Evolutionary conservation across 1,284 basidiomycete species (phyloP).

Genomic region (Trichosporon coremiiforme): DNA sequence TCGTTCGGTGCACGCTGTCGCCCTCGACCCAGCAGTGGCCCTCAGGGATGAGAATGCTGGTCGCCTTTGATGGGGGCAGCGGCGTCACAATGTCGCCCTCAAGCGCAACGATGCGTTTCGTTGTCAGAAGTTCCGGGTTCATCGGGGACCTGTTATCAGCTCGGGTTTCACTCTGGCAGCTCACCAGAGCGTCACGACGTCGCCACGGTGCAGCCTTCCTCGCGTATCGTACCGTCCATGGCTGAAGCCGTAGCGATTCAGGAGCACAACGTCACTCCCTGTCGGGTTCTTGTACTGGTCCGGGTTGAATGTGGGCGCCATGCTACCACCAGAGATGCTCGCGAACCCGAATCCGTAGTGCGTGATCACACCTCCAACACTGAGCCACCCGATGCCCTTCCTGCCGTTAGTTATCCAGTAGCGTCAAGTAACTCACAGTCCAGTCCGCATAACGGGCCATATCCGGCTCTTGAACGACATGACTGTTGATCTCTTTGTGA

Average conservation of each 20-base stretch:
- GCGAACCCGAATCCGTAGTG: conserved; percentile 58
- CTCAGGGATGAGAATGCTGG: conserved; percentile 52
- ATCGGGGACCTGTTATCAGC: conserved; percentile 55
- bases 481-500: background rate
- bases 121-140: conserved; percentile 58
- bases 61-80: conserved; percentile 50
- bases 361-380: conserved; percentile 59
- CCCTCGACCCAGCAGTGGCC: conserved; percentile 62
- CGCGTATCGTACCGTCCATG: conserved; percentile 1
- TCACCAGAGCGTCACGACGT: conserved; percentile 60
- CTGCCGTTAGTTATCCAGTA: conserved; percentile 18
- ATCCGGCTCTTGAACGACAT: background rate
- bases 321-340: conserved; percentile 58
- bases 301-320: conserved; percentile 60
- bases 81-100: conserved; percentile 60
- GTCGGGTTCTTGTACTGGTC: conserved; percentile 48
- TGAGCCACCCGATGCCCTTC: conserved; percentile 57
- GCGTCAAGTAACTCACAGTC: background rate
- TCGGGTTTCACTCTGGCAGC: background rate
- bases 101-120: conserved; percentile 61
- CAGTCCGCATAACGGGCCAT: background rate
- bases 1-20: conserved; percentile 58
- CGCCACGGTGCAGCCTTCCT: conserved; percentile 52
- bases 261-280: conserved; percentile 59
- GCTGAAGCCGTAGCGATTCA: conserved; percentile 32